Base-by-base conservation (phyloP, 2,329 filamentous ascomycete species). In the Trichoderma sp. region DNA sequence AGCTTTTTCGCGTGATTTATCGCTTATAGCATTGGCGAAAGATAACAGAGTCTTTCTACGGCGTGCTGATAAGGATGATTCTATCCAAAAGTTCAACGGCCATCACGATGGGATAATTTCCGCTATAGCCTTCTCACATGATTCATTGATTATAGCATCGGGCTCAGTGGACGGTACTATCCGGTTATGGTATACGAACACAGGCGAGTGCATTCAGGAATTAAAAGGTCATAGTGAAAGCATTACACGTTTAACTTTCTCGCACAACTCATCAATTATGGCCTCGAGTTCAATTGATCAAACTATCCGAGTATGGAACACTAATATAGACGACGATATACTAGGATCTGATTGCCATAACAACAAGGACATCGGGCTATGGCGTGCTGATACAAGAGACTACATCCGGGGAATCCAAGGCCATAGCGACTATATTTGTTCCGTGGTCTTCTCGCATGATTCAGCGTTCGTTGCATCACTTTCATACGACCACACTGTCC, bases 291-390 rank as follows among this genome's bases (percentile, higher is more conserved):
- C n/a, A n/a, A n/a, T n/a, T n/a, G n/a, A n/a, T n/a, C n/a, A n/a
- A n/a, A n/a, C n/a, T n/a, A n/a, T n/a, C n/a, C n/a, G n/a, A n/a
- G n/a, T n/a, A n/a, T n/a, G n/a, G n/a, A n/a, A 19, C 5, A 27
- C 0, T 13, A 13, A 32, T 12, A 0, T 29, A 53, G 17, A 29
- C 0, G 19, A 9, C 8, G 0, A 42, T 42, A 0, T 42, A 1
- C 27, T 9, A 2, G 17, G 6, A n/a, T 4, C 8, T 5, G 27
- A n/a, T 3, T 2, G 5, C 10, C 5, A 34, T 12, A 19, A 13
- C 22, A 25, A 50, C 5, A 17, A 27, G 2, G 1, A 2, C 2
- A 2, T 22, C 22, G 2, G 19, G 22, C 27, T 6, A 17, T 19
- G 7, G 25, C 50, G 17, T n/a, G 9, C 27, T 1, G 27, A 29